Conservation (phyloP, 352 stramenopile species). For the Phytophthora tubulina region DNA sequence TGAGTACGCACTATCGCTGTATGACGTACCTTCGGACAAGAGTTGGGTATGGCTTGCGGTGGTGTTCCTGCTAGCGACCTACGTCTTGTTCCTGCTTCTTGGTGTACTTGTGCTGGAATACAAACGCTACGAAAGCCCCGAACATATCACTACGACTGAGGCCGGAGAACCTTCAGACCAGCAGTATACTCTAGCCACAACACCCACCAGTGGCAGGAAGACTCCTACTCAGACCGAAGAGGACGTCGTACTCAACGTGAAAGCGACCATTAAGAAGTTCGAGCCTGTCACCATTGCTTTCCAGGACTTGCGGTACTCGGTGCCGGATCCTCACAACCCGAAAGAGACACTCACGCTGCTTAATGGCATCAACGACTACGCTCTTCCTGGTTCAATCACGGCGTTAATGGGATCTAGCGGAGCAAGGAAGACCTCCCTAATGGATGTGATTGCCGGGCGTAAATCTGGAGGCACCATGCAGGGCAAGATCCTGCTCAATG, state of each 20-base stretch:
- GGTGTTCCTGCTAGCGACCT: conserved; percentile 48
- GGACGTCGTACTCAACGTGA: conserved; percentile 12
- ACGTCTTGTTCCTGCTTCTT: conserved; percentile 49
- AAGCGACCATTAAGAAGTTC: conserved; percentile 11
- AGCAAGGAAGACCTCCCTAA: conserved; percentile 91
- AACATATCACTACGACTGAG: conserved; percentile 17
- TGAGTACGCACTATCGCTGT: conserved; percentile 55
- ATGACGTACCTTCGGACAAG: conserved; percentile 53
- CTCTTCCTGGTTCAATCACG: conserved; percentile 51
- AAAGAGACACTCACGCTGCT: conserved; percentile 75
- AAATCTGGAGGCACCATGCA: conserved; percentile 50
- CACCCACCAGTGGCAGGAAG: conserved; percentile 22
- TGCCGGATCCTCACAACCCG: conserved; percentile 37
- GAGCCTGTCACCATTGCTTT: conserved; percentile 44
- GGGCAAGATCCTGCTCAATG: conserved; percentile 65
- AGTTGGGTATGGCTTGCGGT: conserved; percentile 62
- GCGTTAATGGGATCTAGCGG: conserved; percentile 64
- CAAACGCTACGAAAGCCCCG: conserved; percentile 26
- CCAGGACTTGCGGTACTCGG: conserved; percentile 48
- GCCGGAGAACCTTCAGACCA: conserved; percentile 1
- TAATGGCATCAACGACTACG: conserved; percentile 50
- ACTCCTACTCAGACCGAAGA: not conserved
- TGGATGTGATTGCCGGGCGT: conserved; percentile 87
- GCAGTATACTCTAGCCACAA: conserved; percentile 19
- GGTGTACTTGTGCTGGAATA: conserved; percentile 41